These are phyloP conservation scores for Geoglossum cookeanum DNA, from an alignment of 2,329 filamentous ascomycete species.

Conservation along the genomic window DNA sequence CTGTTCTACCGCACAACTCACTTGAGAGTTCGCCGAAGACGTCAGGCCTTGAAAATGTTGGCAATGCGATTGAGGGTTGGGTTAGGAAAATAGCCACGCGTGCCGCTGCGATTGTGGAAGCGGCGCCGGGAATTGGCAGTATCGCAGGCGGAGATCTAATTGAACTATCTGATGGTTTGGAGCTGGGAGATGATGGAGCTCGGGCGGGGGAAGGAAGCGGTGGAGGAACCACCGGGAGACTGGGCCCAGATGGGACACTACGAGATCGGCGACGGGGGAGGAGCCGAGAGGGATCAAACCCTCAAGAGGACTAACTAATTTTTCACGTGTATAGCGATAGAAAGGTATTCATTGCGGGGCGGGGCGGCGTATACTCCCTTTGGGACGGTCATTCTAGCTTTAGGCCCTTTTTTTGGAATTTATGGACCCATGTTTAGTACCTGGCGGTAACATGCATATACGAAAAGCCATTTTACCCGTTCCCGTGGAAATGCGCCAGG, in stretches of 20 bases:
- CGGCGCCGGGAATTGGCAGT: slow-evolving; percentile 26
- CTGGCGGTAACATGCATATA: background rate
- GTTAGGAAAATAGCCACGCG: slow-evolving; percentile 61
- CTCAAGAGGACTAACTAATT: background rate
- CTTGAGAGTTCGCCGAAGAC: slow-evolving; percentile 19
- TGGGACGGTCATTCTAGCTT: background rate
- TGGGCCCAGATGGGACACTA: background rate
- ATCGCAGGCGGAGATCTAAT: slow-evolving; percentile 44
- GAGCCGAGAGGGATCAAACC: background rate
- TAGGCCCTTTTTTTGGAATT: background rate
- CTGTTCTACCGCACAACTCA: slow-evolving; percentile 20
- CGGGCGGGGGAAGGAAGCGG: background rate
- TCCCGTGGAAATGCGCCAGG: background rate
- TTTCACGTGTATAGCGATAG: background rate
- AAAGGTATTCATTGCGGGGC: background rate
- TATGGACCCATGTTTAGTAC: too few species aligned
- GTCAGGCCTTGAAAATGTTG: slow-evolving; percentile 55
- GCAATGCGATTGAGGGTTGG: slow-evolving; percentile 79
- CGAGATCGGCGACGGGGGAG: background rate
- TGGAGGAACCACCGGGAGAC: background rate
- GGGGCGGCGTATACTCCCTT: background rate
- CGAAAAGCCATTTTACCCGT: background rate
- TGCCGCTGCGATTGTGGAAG: slow-evolving; percentile 27
- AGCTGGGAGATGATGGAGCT: slow-evolving; percentile 8
- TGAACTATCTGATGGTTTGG: slow-evolving; percentile 44